Base-by-base conservation (phyloP, 2,329 filamentous ascomycete genomes). In the Penicillium digitatum region DNA sequence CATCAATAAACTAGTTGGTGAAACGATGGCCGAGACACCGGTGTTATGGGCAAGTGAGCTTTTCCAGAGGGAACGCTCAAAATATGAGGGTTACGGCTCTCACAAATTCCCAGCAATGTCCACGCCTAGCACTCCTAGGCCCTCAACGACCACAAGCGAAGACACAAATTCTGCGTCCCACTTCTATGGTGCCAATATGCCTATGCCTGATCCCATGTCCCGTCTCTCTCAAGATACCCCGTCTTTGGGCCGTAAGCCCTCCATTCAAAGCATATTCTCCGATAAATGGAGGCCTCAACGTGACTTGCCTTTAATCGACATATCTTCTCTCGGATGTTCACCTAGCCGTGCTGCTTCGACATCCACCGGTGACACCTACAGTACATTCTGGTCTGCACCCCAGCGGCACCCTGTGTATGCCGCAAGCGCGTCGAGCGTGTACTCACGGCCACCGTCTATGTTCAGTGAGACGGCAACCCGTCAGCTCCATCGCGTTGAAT, bases 21-120 rank as follows among this genome's bases (percentile, higher is more conserved):
- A 95, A 56, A 90, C 85, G 43, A 86, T 95, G 58, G 80, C 88
- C 57, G 89, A 95, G 35, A 89, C 89, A 0, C 91, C 93, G 0
- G 89, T 95, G 0, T 77, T 97, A 2, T 96, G 91, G 91, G 91
- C 91, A 0, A 96, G 91, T 67, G 88, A 95, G 55, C 79, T 99
- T 0, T 97, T 90, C 69, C 83, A 87, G 55, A 83, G 88, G 22
- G 92, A 96, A 58, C 72, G 73, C 42, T 66, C 66, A 31, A 72
- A 66, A 42, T 77, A 73, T 51, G 76, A 78, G 50, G 66, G 71
- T n/a, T 68, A 70, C n/a, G 67, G 66, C n/a, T 64, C 63, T 50
- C 67, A 70, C n/a, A 54, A 63, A n/a, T 71, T 75, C 42, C 65
- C 71, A 14, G 66, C 70, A 6, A 60, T 75, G 18, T 68, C 70